Evolutionary conservation across 768 basidiomycete genomes (phyloP).

Genomic region (Lactifluus pinguis): DNA sequence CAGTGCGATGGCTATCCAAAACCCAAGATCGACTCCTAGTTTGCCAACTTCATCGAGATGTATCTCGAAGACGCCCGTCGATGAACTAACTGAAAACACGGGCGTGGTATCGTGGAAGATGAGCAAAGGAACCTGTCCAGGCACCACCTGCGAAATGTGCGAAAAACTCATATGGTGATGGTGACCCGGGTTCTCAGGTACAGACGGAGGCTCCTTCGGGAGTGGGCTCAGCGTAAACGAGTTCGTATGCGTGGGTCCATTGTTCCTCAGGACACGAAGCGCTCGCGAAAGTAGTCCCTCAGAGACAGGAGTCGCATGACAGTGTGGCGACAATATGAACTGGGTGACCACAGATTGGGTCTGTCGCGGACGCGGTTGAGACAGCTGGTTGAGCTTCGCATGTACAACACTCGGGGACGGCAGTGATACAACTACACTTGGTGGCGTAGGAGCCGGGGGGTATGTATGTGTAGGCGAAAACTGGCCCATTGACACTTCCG

Average conservation of each 20-base stretch:
- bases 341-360: conserved; percentile 15
- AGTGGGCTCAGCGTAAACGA: conserved; percentile 18
- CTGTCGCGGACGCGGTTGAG: not conserved
- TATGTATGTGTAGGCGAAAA: conserved; percentile 28
- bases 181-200: not conserved
- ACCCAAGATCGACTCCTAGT: conserved; percentile 65
- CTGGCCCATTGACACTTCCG: conserved; percentile 18
- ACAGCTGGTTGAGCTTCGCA: conserved; percentile 25
- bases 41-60: conserved; percentile 44
- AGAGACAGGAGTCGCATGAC: conserved; percentile 15
- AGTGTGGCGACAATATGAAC: conserved; percentile 29
- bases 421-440: conserved; percentile 21
- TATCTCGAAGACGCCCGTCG: conserved; percentile 57
- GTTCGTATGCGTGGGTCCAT: conserved; percentile 8
- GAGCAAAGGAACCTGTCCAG: conserved; percentile 40
- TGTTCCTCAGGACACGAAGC: conserved; percentile 21
- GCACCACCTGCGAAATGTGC: conserved; percentile 7
- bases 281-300: conserved; percentile 25
- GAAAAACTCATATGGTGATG: not conserved
- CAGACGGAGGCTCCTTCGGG: conserved; percentile 4
- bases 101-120: conserved; percentile 69
- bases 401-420: conserved; percentile 26
- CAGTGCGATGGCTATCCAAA: conserved; percentile 68
- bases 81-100: conserved; percentile 45
- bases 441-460: conserved; percentile 28